A percentile compares a stretch with the other conserved stretches of the same genome.
Conservation (phyloP, 345 rosid species). For the Eucalyptus paniculata region DNA sequence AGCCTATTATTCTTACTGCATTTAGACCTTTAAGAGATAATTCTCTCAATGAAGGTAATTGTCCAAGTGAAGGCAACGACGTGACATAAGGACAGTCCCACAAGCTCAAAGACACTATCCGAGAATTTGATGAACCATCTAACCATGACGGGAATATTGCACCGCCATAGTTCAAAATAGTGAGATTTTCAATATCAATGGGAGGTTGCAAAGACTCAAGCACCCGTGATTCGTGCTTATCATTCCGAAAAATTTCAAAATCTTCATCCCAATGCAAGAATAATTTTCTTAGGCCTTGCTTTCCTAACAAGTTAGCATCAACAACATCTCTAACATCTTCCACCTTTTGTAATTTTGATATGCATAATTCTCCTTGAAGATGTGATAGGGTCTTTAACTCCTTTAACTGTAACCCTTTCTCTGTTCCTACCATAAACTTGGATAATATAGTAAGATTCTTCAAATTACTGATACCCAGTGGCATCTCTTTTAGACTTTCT, state of each 20-base stretch:
- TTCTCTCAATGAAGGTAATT: neutral
- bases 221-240: neutral
- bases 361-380: neutral
- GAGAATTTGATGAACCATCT: neutral
- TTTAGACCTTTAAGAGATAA: neutral
- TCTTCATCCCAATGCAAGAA: neutral
- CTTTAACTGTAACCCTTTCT: neutral
- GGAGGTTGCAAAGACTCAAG: neutral
- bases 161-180: neutral
- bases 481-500: neutral
- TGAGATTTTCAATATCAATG: neutral
- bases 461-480: neutral
- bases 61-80: neutral
- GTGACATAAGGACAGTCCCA: neutral
- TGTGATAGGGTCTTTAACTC: neutral
- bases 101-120: neutral
- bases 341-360: neutral
- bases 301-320: neutral
- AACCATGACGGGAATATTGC: neutral
- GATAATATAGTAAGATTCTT: neutral
- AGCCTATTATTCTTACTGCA: neutral
- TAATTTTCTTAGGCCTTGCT: neutral
- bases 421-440: neutral
- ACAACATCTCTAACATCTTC: neutral
- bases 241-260: neutral